Evolutionary conservation across 768 basidiomycete genomes (phyloP), one percentile per base, ranked within the genome.

Genomic region (Suillus fuscotomentosus): DNA sequence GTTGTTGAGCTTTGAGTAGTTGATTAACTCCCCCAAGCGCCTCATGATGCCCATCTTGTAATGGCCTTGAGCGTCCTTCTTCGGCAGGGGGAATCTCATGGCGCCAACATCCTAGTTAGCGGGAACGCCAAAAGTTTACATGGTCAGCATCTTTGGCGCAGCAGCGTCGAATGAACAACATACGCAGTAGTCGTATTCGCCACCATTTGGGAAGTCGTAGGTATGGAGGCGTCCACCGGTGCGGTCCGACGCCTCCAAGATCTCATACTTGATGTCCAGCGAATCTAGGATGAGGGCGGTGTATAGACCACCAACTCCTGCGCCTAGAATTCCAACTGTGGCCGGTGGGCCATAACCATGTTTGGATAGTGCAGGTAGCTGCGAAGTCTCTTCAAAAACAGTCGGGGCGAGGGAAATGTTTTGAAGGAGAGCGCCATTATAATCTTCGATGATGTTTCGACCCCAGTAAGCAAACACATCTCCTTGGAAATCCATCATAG

Each of bases 201-300:
- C 68, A 20, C 63, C 72, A 45, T 69, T 63, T 3, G 64, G 60
- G 66, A 85, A 84, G 7, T 70, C 70, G 62, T 83, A 70, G 1
- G 83, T 85, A 63, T 68, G 79, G 47, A 82, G 70, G 15, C 81
- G 78, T 24, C 84, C 84, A 3, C 84, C 84, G 38, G 69, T 61
- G 15, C 79, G 79, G 27, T 70, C 68, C 2, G 72, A 70, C 3
- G 78, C 79, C 68, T 84, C 84, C n/a, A 84, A 63, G 50, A 84
- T 80, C 22, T 82, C 77, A 70, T 81, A 85, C 6, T 71, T 62
- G 67, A 84, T 78, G 0, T 71, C 75, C 8, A 82, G 76, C 11
- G 69, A 71, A 36, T 84, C 75, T 22, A 85, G 75, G 1, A 84
- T 81, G 72, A 84, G 69, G 3, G 80, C 83, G 1, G 78, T 69